Base-by-base conservation (phyloP, 2,329 filamentous ascomycete species). In the Lachnellula suecica region DNA sequence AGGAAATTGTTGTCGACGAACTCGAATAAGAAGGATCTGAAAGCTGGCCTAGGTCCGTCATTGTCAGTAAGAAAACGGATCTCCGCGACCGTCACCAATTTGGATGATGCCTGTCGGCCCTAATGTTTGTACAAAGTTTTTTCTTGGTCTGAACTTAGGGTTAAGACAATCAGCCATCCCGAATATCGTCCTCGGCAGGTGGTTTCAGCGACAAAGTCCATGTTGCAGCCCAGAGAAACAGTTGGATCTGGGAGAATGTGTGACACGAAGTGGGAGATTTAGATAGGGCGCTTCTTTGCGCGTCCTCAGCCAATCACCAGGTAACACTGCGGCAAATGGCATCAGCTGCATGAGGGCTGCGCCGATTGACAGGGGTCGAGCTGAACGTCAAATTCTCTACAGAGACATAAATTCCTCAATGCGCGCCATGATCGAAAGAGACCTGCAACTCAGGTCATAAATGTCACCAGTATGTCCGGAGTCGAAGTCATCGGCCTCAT, bases 11-110 rank as follows among this genome's bases (percentile, higher is more conserved):
- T 68, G 2, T 20, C 4, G 3, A n/a, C 10, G 25, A 23, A 13
- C 24, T 22, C 11, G 17, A 5, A 19, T 43, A 37, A 20, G n/a
- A 19, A 38, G 22, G 2, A 17, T 29, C 24, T 13, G n/a, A 4
- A 47, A 41, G 11, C 17, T n/a, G 11, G 15, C 9, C 19, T 49
- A n/a, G 22, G 37, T 23, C 25, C 23, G 74, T 70, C 47, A 71
- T 43, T 17, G 24, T 8, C 6, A 43, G n/a, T n/a, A n/a, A n/a
- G n/a, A n/a, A n/a, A 37, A 15, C 17, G 11, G 34, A 37, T 37
- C 34, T n/a, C 17, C 34, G 34, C 6, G 34, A 17, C 34, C n/a
- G n/a, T n/a, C n/a, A n/a, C n/a, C n/a, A n/a, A n/a, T n/a, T n/a
- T n/a, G n/a, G n/a, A n/a, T n/a, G n/a, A n/a, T n/a, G n/a, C n/a